Conservation (phyloP, 2,329 filamentous ascomycete species). For the Fusarium vanettenii region DNA sequence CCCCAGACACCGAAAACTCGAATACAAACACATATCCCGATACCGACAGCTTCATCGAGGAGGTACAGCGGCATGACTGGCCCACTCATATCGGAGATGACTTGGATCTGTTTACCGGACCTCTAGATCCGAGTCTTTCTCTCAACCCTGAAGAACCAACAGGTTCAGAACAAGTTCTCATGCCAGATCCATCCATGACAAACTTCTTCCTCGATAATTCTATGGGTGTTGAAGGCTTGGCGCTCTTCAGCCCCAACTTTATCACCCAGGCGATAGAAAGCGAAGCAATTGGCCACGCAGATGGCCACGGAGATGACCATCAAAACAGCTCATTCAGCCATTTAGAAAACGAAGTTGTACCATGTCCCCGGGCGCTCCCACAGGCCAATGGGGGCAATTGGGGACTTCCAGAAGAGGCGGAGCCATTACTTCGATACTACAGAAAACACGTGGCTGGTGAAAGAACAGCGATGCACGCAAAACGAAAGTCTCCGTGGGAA, state of each 20-base stretch:
- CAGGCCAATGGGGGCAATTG: not conserved
- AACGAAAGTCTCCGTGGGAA: slow-evolving; percentile 57
- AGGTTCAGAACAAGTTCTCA: slow-evolving; percentile 9
- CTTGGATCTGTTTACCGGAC: slow-evolving; percentile 33
- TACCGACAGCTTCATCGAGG: slow-evolving; percentile 31
- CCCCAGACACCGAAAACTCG: slow-evolving; percentile 26
- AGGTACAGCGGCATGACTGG: slow-evolving; percentile 37
- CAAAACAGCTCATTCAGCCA: not conserved
- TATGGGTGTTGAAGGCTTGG: slow-evolving; percentile 35
- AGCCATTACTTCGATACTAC: slow-evolving; percentile 45
- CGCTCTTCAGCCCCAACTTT: slow-evolving; percentile 37
- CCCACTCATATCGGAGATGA: slow-evolving; percentile 32
- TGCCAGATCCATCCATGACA: slow-evolving; percentile 20
- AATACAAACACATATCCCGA: slow-evolving; percentile 28
- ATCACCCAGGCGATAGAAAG: slow-evolving; percentile 36
- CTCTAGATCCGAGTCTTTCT: slow-evolving; percentile 22
- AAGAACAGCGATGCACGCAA: slow-evolving; percentile 41
- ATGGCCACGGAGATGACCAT: not conserved
- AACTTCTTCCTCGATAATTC: slow-evolving; percentile 35
- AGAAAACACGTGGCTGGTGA: slow-evolving; percentile 43
- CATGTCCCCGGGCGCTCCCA: not conserved
- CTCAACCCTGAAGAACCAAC: slow-evolving; percentile 6
- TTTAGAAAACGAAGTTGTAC: not conserved
- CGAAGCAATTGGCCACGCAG: not conserved
- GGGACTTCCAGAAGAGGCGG: slow-evolving; percentile 38